phyloP scores from a whole-genome alignment of 2,329 filamentous ascomycete genomes.

The Epichloe typhina region DNA sequence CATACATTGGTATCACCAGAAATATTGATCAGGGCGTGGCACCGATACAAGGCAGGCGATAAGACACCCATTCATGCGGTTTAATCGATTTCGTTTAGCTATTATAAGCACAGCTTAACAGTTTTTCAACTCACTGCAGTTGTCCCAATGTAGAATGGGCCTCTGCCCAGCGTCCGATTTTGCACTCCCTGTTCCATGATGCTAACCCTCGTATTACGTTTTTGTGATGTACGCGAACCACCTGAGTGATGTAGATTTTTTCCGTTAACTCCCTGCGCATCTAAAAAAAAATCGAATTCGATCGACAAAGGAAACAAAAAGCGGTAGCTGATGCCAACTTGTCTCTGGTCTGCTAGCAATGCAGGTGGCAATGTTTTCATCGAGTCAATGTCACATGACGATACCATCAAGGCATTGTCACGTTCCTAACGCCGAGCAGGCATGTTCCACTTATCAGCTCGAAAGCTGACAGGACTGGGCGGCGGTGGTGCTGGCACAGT shows the following conservation, averaged over 20 bases:
- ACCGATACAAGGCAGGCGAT: not conserved
- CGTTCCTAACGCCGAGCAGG: not conserved
- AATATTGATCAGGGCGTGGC: not conserved
- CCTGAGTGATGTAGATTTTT: slow-evolving; percentile 1
- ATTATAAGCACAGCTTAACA: not conserved
- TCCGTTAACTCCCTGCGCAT: not conserved
- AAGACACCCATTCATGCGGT: not conserved
- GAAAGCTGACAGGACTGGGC: slow-evolving; percentile 50
- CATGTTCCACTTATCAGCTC: slow-evolving; percentile 24
- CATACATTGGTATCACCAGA: not conserved
- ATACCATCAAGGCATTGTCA: slow-evolving; percentile 1
- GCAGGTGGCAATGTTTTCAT: not conserved
- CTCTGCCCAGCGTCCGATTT: not conserved
- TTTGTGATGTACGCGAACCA: slow-evolving; percentile 1
- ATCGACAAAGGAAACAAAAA: not conserved
- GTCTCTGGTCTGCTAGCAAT: not conserved
- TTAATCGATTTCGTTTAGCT: not conserved
- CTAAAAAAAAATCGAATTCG: not conserved
- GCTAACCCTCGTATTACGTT: not conserved
- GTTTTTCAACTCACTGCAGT: not conserved
- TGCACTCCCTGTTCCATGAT: not conserved
- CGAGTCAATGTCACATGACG: not conserved
- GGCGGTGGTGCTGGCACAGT: slow-evolving; percentile 52
- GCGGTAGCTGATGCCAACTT: not conserved
- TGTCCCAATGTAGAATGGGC: not conserved